A percentile compares a stretch with the other conserved stretches of the same genome.
Conservation (phyloP, 2,329 filamentous ascomycete species). For the Diaporthe australafricana region DNA sequence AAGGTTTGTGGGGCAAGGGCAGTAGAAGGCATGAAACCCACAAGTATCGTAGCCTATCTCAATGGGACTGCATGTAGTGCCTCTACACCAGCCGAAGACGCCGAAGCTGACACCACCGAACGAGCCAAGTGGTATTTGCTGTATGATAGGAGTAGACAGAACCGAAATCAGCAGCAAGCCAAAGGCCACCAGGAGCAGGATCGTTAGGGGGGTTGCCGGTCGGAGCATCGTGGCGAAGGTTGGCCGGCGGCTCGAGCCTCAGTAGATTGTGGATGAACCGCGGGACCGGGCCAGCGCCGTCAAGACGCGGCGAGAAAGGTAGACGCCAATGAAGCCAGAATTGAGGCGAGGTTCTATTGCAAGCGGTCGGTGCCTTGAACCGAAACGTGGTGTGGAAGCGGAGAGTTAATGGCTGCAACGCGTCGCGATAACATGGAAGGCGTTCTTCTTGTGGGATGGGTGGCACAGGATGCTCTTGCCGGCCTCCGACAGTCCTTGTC, state of each 20-base stretch:
- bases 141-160: conserved; percentile 91
- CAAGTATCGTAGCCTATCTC: conserved; percentile 88
- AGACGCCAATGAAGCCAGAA: conserved; percentile 33
- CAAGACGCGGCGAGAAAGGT: conserved; percentile 54
- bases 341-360: conserved; percentile 9
- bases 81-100: conserved; percentile 89
- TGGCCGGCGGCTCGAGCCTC: conserved; percentile 40
- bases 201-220: conserved; percentile 89
- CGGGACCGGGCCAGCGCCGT: conserved; percentile 53
- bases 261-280: conserved; percentile 30
- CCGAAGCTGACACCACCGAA: conserved; percentile 85
- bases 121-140: conserved; percentile 83
- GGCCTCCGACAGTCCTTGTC: neutral
- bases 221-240: conserved; percentile 76
- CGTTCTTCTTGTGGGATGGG: neutral
- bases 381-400: conserved; percentile 1
- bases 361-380: neutral
- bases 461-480: neutral
- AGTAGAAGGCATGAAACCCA: conserved; percentile 58
- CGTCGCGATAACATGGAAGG: conserved; percentile 32
- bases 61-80: conserved; percentile 74
- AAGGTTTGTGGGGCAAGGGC: neutral
- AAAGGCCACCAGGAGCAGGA: conserved; percentile 88
- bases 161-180: conserved; percentile 86
- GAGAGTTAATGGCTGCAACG: neutral